These are phyloP conservation scores for Magnaporthales sp. DNA, from an alignment of 2,329 filamentous ascomycete species.

Conservation along the genomic window DNA sequence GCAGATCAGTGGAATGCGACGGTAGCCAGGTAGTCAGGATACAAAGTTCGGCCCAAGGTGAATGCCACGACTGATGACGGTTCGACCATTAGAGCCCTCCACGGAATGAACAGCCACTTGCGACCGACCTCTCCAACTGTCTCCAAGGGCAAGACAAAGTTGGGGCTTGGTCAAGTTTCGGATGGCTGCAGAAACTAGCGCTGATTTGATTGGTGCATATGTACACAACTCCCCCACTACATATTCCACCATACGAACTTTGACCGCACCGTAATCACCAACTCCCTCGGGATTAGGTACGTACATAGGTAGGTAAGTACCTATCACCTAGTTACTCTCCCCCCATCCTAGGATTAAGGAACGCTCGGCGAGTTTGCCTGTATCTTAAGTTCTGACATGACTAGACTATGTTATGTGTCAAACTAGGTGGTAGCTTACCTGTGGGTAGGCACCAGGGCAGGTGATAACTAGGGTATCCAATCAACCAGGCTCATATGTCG, in stretches of 20 bases:
- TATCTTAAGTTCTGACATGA: neutral
- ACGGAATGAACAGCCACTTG: neutral
- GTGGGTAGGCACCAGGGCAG: neutral
- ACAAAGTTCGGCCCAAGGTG: neutral
- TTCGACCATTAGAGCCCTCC: neutral
- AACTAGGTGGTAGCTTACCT: neutral
- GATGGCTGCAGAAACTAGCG: conserved; percentile 2
- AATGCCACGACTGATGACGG: neutral
- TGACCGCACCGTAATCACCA: neutral
- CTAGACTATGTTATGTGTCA: neutral
- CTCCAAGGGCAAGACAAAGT: neutral
- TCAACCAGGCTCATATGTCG: neutral
- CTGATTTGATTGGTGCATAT: neutral
- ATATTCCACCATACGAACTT: neutral
- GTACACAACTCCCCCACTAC: neutral
- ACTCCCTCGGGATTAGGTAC: neutral
- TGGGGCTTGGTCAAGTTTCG: neutral
- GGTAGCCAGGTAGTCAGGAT: neutral
- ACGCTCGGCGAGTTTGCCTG: neutral
- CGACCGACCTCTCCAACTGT: neutral
- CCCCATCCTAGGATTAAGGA: neutral
- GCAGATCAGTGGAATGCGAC: neutral
- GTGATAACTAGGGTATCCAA: too few species aligned
- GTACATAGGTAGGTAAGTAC: neutral
- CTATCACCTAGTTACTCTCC: neutral